Evolutionary conservation across 139 green algal species (phyloP), one percentile per base, ranked within the genome.

Genomic region (Chlamydomonas incerta): DNA sequence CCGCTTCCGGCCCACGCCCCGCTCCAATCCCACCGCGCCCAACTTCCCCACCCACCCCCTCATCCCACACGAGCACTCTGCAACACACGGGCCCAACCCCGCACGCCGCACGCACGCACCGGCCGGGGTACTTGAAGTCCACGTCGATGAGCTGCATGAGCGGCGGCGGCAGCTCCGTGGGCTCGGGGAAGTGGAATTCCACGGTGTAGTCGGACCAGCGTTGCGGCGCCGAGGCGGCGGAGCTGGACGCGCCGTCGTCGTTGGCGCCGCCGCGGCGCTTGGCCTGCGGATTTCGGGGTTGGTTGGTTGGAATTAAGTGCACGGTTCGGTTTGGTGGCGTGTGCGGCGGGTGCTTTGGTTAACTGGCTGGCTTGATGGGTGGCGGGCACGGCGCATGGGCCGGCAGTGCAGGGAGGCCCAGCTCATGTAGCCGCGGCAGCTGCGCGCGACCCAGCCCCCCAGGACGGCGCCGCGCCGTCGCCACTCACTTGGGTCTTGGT

Each of bases 121-220:
- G 85, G n/a, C 93, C 93, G 5, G 98, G 98, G 92, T 99, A 99
- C 88, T 97, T 94, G 94, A 99, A 99, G 91, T 93, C 88, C 46
- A 93, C 97, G 79, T 99, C 97, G 55, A 97, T 96, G 47, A 96
- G 89, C 92, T 98, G 93, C 67, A 96, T 95, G 65, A 99, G 92
- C 29, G 97, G 95, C 37, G 97, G 95, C 29, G 95, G 92, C 50
- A 99, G 93, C 89, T 98, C 97, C 0, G 96, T 98, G 23, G 97
- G 97, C 88, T 97, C 93, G 1, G 98, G 98, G 92, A 99, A 99
- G 86, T 98, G 90, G 92, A 99, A 99, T 65, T 96, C 77, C 34
- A 91, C 88, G 21, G 84, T 91, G 92, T 98, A 98, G 86, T 98
- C 96, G 34, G 87, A 91, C 96, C 96, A 98, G 88, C 93, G 92